Conservation (phyloP, 2,329 filamentous ascomycete genomes). For the Zarea fungicola region DNA sequence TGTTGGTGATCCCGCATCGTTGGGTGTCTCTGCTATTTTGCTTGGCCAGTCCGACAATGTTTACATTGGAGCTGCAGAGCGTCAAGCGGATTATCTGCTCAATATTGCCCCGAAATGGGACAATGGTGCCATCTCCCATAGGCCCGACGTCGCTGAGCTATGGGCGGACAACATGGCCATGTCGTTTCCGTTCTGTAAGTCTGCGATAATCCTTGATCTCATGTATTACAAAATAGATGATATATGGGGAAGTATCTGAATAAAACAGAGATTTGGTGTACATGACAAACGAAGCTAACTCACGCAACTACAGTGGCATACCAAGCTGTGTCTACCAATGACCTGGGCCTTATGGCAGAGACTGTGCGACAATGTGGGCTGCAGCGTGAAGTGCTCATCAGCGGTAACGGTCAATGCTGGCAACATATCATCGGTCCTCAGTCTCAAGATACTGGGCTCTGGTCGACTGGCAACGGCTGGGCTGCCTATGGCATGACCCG, state of each 20-base stretch:
- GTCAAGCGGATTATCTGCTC: constrained; percentile 12
- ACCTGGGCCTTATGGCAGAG: constrained; percentile 6
- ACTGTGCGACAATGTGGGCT: constrained; percentile 14
- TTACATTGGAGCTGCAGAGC: constrained; percentile 13
- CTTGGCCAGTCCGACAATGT: constrained; percentile 14
- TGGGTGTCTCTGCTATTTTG: constrained; percentile 15
- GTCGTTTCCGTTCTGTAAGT: constrained; percentile 16
- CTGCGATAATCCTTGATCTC: not conserved
- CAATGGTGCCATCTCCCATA: constrained; percentile 16
- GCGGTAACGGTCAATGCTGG: constrained; percentile 11
- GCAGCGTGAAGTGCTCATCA: constrained; percentile 13
- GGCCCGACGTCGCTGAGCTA: constrained; percentile 14
- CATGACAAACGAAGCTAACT: not conserved
- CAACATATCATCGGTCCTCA: constrained; percentile 16
- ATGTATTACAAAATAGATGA: not conserved
- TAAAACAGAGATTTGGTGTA: no score
- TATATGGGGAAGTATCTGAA: no score
- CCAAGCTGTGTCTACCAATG: constrained; percentile 11
- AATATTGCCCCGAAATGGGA: constrained; percentile 6
- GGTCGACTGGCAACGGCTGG: constrained; percentile 17
- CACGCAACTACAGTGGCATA: not conserved
- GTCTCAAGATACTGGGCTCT: constrained; percentile 15
- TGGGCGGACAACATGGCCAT: constrained; percentile 17
- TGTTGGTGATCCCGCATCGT: constrained; percentile 15
- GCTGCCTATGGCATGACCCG: constrained; percentile 15